A percentile compares a stretch with the other conserved stretches of the same genome.
Conservation (phyloP, 2,329 filamentous ascomycete genomes). For the Epichloe bromicola region DNA sequence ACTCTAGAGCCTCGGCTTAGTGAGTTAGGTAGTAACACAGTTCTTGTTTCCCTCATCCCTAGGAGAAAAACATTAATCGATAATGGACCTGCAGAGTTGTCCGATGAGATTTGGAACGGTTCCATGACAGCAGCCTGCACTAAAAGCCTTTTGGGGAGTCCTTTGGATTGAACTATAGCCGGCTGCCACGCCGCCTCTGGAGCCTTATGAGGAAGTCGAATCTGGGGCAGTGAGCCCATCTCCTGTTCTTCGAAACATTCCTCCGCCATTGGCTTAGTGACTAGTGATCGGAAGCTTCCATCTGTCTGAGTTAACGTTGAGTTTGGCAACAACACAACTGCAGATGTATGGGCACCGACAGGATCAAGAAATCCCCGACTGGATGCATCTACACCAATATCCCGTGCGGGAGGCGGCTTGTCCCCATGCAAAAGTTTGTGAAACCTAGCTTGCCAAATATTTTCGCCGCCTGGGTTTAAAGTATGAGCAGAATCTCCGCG, state of each 20-base stretch:
- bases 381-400: conserved; percentile 51
- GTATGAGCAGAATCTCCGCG: conserved; percentile 12
- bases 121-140: conserved; percentile 25
- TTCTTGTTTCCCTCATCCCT: conserved; percentile 26
- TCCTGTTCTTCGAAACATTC: conserved; percentile 73
- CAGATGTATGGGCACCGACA: conserved; percentile 30
- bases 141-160: conserved; percentile 38
- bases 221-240: conserved; percentile 61
- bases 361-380: conserved; percentile 56
- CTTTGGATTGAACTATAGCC: conserved; percentile 39
- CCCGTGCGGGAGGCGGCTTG: conserved; percentile 46
- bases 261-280: conserved; percentile 59
- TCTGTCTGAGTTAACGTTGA: conserved; percentile 13
- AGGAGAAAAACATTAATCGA: conserved; percentile 29
- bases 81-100: conserved; percentile 21
- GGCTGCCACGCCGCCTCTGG: conserved; percentile 53
- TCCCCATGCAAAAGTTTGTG: conserved; percentile 62
- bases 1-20: conserved; percentile 19
- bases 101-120: conserved; percentile 20
- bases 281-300: conserved; percentile 30
- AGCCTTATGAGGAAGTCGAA: conserved; percentile 51
- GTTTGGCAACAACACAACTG: conserved; percentile 57
- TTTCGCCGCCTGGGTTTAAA: conserved; percentile 17
- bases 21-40: conserved; percentile 25
- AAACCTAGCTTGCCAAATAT: conserved; percentile 70